Percentiles rank a stretch among this genome's conserved stretches.
Conservation (phyloP, 2,329 filamentous ascomycete species). For the Helotiales sp. region DNA sequence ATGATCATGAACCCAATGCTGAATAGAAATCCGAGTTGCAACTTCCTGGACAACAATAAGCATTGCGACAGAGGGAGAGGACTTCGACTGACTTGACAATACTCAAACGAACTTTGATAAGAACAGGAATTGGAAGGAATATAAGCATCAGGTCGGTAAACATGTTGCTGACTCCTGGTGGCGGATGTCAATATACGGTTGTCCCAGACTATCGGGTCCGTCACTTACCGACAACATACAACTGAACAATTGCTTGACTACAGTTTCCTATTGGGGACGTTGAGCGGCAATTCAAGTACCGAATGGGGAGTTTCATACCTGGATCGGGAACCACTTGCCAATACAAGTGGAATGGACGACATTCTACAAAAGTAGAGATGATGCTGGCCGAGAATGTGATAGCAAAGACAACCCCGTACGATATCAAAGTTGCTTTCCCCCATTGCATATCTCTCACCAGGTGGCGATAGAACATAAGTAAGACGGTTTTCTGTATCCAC, state of each 20-base stretch:
- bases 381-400: constrained; percentile 26
- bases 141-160: constrained; percentile 34
- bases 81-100: neutral
- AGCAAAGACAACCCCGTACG: constrained; percentile 24
- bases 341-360: constrained; percentile 28
- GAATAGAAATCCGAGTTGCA: constrained; percentile 21
- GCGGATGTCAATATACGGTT: constrained; percentile 10
- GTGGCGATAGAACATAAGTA: constrained; percentile 24
- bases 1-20: constrained; percentile 21
- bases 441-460: constrained; percentile 19
- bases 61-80: neutral
- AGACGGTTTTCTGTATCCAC: constrained; percentile 29
- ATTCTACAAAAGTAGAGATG: constrained; percentile 29
- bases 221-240: constrained; percentile 16
- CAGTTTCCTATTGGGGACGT: constrained; percentile 5
- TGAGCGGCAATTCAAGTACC: neutral
- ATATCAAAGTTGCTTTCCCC: constrained; percentile 16
- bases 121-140: constrained; percentile 28
- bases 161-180: constrained; percentile 28
- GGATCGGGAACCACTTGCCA: constrained; percentile 33
- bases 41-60: constrained; percentile 5
- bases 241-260: constrained; percentile 8
- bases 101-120: constrained; percentile 20
- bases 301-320: constrained; percentile 13
- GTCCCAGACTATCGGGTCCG: constrained; percentile 4